Base-by-base conservation (phyloP, 2,329 filamentous ascomycete species). In the Sclerotinia nivalis region DNA sequence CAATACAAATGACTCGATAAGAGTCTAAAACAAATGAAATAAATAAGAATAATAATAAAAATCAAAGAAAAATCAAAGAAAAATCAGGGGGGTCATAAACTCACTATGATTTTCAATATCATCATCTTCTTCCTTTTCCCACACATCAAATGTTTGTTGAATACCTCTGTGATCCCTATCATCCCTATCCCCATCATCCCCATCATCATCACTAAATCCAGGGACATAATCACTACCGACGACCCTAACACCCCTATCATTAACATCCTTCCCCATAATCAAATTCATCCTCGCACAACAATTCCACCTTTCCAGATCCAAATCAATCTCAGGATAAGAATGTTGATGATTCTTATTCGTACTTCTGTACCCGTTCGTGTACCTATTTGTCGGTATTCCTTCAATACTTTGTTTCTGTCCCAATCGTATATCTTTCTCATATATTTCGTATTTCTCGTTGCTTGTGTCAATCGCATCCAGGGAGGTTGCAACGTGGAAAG, bases 261-360 rank as follows among this genome's bases (percentile, higher is more conserved):
- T 20, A 31, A 28, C 28, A 43, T 37, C 22, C 22, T n/a, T 37
- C 22, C 50, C 50, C 28, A 58, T 52, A 1, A 50, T 58, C 52
- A 34, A 55, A 62, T 68, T 62, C 66, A 62, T 62, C 37, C 68
- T 58, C 25, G 60, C 68, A n/a, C 68, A 66, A n/a, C 60, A 65
- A 56, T 69, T 69, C 68, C 68, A 69, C 68, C 31, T 58, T 10
- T 65, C 59, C 22, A 68, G 18, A 25, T 47, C 59, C 43, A 62
- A 34, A 9, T 49, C 18, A 45, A 60, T 10, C 9, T 28, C 15
- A 15, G 31, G 31, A 56, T 56, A 20, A 37, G 20, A 37, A 31
- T 56, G 13, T 37, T 20, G 54, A n/a, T n/a, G 22, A 31, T 34
- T 22, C 12, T 37, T 12, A 9, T 58, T 25, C 1, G 55, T 25